Percentiles rank a stretch among this genome's conserved stretches.
These are phyloP conservation scores for Sporisorium sorghi DNA, from an alignment of 1,284 basidiomycete genomes.

Conservation along the genomic window DNA sequence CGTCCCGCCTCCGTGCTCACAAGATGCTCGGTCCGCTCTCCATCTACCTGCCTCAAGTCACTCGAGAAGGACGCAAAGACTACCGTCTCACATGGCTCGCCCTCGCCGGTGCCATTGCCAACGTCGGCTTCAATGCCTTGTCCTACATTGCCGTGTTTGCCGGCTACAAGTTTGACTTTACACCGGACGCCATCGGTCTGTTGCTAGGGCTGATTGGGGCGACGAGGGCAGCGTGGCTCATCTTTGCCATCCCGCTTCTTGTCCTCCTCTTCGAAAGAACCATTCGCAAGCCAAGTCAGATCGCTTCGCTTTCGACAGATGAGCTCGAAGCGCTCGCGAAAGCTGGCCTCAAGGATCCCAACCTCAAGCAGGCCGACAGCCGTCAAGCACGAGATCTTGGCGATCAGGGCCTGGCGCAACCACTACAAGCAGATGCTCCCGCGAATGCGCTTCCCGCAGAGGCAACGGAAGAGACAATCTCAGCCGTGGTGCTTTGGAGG, in stretches of 20 bases:
- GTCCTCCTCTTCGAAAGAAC: conserved; percentile 38
- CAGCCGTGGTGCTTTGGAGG: conserved; percentile 36
- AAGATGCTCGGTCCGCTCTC: conserved; percentile 41
- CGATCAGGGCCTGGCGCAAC: conserved; percentile 7
- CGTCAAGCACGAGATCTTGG: conserved; percentile 9
- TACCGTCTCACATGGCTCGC: conserved; percentile 47
- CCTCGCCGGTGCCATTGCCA: conserved; percentile 36
- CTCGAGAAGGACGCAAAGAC: conserved; percentile 34
- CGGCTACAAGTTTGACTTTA: conserved; percentile 49
- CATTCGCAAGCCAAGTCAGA: conserved; percentile 24
- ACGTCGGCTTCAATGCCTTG: conserved; percentile 41
- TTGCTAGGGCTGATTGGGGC: conserved; percentile 39
- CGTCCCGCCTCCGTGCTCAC: conserved; percentile 18
- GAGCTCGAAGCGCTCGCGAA: conserved; percentile 38
- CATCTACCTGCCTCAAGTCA: conserved; percentile 38
- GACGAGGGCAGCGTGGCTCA: conserved; percentile 39
- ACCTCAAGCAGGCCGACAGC: conserved; percentile 17
- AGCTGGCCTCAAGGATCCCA: conserved; percentile 37
- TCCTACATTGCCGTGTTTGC: conserved; percentile 45
- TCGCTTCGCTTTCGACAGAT: conserved; percentile 18
- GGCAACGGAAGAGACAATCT: conserved; percentile 6
- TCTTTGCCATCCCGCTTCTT: conserved; percentile 43
- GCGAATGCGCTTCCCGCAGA: background rate
- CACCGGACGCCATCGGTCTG: conserved; percentile 43
- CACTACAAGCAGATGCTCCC: background rate